Evolutionary conservation across 75 land plant species (phyloP).

Genomic region (Chamaecyparis obtusa): DNA sequence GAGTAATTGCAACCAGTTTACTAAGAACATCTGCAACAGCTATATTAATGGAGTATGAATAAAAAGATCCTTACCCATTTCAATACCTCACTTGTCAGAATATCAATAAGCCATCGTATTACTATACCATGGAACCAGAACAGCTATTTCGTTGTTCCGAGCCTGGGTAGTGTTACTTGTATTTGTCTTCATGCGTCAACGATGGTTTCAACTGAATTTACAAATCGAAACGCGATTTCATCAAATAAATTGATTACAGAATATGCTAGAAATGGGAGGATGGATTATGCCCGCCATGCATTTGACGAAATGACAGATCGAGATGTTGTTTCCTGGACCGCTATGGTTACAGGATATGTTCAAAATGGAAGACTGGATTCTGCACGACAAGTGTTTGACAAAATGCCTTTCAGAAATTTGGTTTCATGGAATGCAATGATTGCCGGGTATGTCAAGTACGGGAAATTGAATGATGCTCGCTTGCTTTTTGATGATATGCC

Average conservation of each 20-base stretch:
- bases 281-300: slow-evolving; percentile 6
- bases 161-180: too few relatives aligned
- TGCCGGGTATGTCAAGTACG: slow-evolving; percentile 26
- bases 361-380: neutral
- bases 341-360: slow-evolving; percentile 10
- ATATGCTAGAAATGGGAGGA: slow-evolving; percentile 10
- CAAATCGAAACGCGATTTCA: too few relatives aligned
- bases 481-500: slow-evolving; percentile 22
- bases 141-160: too few relatives aligned
- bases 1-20: too few relatives aligned
- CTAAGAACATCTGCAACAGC: too few relatives aligned
- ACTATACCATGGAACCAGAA: too few relatives aligned
- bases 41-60: too few relatives aligned
- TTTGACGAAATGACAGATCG: slow-evolving; percentile 13
- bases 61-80: too few relatives aligned
- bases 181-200: too few relatives aligned
- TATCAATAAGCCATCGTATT: too few relatives aligned
- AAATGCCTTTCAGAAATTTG: slow-evolving; percentile 10
- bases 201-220: too few relatives aligned
- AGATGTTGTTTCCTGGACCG: slow-evolving; percentile 18
- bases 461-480: slow-evolving; percentile 17
- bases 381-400: neutral
- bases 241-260: neutral
- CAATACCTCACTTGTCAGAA: too few relatives aligned
- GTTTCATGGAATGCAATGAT: slow-evolving; percentile 30